A percentile compares a stretch with the other conserved stretches of the same genome.
Conservation (phyloP, 2,329 filamentous ascomycete genomes). For the Macrophomina tecta region DNA sequence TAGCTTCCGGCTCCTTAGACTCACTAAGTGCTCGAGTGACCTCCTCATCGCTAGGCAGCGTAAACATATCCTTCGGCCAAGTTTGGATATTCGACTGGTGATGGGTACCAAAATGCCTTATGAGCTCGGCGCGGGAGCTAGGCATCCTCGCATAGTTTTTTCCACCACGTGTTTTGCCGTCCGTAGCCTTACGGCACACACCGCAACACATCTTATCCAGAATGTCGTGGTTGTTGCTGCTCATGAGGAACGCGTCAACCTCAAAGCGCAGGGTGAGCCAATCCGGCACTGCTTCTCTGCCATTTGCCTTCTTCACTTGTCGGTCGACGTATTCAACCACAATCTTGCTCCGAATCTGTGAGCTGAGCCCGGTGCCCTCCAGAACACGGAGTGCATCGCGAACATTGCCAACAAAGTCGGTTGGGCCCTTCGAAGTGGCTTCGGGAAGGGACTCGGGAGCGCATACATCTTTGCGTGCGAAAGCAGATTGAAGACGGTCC, state of each 20-base stretch:
- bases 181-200: constrained; percentile 17
- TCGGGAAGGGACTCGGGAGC: constrained; percentile 7
- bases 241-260: constrained; percentile 25
- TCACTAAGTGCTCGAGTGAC: constrained; percentile 17
- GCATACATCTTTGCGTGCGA: constrained; percentile 27
- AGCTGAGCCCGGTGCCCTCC: constrained; percentile 31
- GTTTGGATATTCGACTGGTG: constrained; percentile 15
- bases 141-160: constrained; percentile 28
- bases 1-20: constrained; percentile 2
- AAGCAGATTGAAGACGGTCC: constrained; percentile 31
- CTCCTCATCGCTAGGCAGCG: constrained; percentile 23
- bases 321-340: constrained; percentile 35
- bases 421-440: constrained; percentile 12
- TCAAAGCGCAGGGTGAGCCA: constrained; percentile 21
- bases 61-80: constrained; percentile 28
- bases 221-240: constrained; percentile 27
- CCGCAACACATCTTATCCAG: constrained; percentile 27
- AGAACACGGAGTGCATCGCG: constrained; percentile 34
- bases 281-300: constrained; percentile 4
- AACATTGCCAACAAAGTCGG: constrained; percentile 35
- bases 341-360: constrained; percentile 34
- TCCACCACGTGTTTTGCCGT: constrained; percentile 24
- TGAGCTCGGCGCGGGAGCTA: constrained; percentile 23
- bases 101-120: constrained; percentile 23
- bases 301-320: constrained; percentile 15